phyloP scores from a whole-genome alignment of 768 basidiomycete genomes.

The Amanita rubescens region DNA sequence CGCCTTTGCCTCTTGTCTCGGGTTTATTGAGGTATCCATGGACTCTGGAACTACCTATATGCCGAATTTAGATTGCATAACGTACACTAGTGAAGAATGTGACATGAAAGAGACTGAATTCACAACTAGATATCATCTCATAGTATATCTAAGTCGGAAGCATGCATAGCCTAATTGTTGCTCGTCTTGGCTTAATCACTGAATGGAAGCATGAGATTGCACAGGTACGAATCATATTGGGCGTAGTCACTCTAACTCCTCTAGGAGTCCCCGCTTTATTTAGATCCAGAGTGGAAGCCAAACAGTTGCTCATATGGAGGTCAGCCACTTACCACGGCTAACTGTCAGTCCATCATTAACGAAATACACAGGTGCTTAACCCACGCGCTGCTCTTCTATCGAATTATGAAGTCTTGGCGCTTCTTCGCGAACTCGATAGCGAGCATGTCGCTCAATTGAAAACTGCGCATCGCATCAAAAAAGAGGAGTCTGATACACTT shows the following conservation, averaged over 20 bases:
- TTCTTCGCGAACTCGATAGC: slow-evolving; percentile 69
- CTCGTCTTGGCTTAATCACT: too few species aligned
- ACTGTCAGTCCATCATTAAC: neutral
- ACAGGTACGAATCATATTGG: too few species aligned
- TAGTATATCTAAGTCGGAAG: too few species aligned
- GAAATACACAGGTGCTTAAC: slow-evolving; percentile 48
- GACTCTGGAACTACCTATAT: too few species aligned
- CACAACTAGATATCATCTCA: too few species aligned
- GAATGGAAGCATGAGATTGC: too few species aligned
- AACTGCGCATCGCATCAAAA: slow-evolving; percentile 65
- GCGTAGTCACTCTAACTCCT: neutral
- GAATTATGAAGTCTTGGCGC: slow-evolving; percentile 77
- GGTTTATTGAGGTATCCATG: too few species aligned
- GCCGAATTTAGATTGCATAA: too few species aligned
- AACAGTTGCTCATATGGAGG: neutral
- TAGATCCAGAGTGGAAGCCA: neutral
- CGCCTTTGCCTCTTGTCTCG: too few species aligned
- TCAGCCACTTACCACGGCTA: neutral
- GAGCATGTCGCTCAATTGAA: slow-evolving; percentile 67
- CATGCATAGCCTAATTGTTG: too few species aligned
- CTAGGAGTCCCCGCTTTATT: neutral
- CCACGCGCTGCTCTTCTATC: slow-evolving; percentile 75
- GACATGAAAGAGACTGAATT: too few species aligned
- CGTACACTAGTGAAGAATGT: too few species aligned
- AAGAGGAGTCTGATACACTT: slow-evolving; percentile 48